Conservation (phyloP, 139 green algal species). For the Coelastrella sp. region DNA sequence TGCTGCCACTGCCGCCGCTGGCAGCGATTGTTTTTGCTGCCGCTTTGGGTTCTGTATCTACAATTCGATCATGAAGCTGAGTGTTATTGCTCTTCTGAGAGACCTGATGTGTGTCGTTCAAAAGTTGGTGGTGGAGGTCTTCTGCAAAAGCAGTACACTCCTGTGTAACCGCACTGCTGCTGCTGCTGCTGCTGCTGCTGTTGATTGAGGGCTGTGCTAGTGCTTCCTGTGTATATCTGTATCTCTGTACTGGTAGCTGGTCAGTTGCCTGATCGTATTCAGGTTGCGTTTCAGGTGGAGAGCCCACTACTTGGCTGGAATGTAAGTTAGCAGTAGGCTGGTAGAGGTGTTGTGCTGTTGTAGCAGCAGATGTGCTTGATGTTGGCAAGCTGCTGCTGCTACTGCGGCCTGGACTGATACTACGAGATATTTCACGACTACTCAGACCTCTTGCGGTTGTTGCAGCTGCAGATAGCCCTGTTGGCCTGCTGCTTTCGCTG, state of each 20-base stretch:
- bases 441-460: not conserved
- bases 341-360: not conserved
- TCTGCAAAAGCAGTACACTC: no score
- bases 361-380: not conserved
- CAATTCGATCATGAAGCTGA: not conserved
- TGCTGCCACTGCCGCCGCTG: not conserved
- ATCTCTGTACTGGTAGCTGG: not conserved
- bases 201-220: not conserved
- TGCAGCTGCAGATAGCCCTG: not conserved
- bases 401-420: not conserved
- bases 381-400: not conserved
- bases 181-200: constrained; percentile 35
- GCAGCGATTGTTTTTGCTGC: not conserved
- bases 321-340: not conserved
- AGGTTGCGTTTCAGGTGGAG: not conserved
- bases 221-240: not conserved
- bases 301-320: not conserved
- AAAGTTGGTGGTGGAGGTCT: no score
- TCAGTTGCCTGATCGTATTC: not conserved
- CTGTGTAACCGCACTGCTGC: not conserved
- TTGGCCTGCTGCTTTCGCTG: not conserved
- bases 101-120: not conserved
- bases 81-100: constrained; percentile 1
- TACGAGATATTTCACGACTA: not conserved
- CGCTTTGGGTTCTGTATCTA: not conserved